These are phyloP conservation scores for Rutstroemia sp. DNA, from an alignment of 2,329 filamentous ascomycete species.

Conservation along the genomic window DNA sequence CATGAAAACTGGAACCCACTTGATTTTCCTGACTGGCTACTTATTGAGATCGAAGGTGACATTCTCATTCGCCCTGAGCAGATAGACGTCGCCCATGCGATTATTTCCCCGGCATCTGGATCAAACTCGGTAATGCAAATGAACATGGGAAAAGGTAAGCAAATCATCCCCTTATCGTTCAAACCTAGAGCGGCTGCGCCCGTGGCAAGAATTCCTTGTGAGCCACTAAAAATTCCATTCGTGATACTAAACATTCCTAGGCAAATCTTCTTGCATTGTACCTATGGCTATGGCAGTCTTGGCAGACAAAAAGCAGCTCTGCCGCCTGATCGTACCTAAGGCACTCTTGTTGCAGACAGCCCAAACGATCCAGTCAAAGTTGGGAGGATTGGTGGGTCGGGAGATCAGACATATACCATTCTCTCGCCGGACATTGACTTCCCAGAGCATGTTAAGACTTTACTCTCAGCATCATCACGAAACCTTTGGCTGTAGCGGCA, in stretches of 20 bases:
- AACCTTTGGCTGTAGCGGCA: conserved; percentile 30
- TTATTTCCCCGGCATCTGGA: conserved; percentile 43
- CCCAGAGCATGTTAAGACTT: conserved; percentile 22
- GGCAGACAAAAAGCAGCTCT: conserved; percentile 35
- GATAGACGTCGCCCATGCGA: conserved; percentile 53
- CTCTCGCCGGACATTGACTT: conserved; percentile 35
- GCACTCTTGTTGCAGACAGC: conserved; percentile 39
- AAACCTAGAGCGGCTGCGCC: too few relatives aligned
- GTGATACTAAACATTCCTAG: too few relatives aligned
- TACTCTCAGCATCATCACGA: conserved; percentile 34
- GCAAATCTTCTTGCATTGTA: conserved; percentile 43
- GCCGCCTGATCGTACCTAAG: conserved; percentile 38
- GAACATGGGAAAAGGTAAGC: conserved; percentile 60
- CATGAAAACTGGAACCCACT: conserved; percentile 31
- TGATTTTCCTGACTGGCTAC: conserved; percentile 52
- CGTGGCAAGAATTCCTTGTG: too few relatives aligned
- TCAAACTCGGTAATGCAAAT: conserved; percentile 29
- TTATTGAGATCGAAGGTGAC: conserved; percentile 59
- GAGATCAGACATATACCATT: conserved; percentile 40
- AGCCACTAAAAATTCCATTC: too few relatives aligned
- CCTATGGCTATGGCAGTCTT: conserved; percentile 42
- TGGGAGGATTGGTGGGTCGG: conserved; percentile 37
- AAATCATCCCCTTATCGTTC: too few relatives aligned
- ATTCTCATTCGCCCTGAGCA: conserved; percentile 55
- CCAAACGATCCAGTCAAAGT: conserved; percentile 35